Percentiles rank a stretch among this genome's conserved stretches.
These are phyloP conservation scores for Lecanicillium sp. DNA, from an alignment of 2,329 filamentous ascomycete species.

Conservation along the genomic window DNA sequence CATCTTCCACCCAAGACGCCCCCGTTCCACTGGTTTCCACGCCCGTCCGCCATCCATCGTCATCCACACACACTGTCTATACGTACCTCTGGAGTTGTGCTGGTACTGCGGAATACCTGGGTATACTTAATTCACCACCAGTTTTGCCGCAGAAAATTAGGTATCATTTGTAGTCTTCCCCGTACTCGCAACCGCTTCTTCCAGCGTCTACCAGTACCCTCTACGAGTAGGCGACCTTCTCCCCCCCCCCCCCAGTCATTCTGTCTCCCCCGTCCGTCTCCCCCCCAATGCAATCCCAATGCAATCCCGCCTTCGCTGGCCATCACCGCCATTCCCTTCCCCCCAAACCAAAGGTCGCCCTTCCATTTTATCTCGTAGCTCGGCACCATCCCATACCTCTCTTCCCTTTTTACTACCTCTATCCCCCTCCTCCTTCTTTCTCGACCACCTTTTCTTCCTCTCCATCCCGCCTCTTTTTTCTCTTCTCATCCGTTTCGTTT, in stretches of 20 bases:
- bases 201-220: no score
- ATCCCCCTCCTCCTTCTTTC: conserved; percentile 10
- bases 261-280: not conserved
- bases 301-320: no score
- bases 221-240: no score
- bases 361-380: conserved; percentile 3
- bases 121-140: no score
- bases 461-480: conserved; percentile 5
- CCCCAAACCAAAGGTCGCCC: no score
- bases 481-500: conserved; percentile 3
- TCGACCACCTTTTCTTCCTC: conserved; percentile 8
- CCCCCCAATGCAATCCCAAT: not conserved
- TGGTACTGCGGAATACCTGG: no score
- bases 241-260: no score
- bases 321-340: conserved; percentile 10
- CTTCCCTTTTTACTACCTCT: conserved; percentile 7
- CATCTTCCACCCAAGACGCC: conserved; percentile 9
- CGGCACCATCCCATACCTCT: conserved; percentile 4
- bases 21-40: conserved; percentile 11
- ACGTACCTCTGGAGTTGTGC: no score
- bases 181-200: no score
- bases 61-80: not conserved
- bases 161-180: no score
- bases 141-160: no score
- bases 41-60: conserved; percentile 7